Percentiles rank a stretch among this genome's conserved stretches.
Conservation (phyloP, 2,329 filamentous ascomycete genomes). For the Lasiodiplodia sp. region DNA sequence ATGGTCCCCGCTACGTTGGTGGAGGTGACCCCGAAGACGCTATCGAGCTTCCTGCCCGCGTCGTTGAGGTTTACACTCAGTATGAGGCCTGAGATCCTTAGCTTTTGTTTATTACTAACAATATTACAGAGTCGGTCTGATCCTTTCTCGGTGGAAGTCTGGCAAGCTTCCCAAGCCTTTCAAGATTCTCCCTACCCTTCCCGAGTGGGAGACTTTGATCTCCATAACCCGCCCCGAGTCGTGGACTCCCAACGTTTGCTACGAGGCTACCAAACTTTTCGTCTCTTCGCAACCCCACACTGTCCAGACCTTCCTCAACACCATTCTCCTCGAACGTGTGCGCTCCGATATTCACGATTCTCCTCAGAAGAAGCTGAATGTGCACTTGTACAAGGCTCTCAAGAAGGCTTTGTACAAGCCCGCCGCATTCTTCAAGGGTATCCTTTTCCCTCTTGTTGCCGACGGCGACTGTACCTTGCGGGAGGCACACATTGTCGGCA, state of each 20-base stretch:
- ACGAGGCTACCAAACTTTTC: slow-evolving; percentile 91
- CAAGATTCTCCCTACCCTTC: slow-evolving; percentile 92
- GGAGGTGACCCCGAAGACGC: slow-evolving; percentile 75
- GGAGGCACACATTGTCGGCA: slow-evolving; percentile 90
- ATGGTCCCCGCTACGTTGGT: slow-evolving; percentile 50
- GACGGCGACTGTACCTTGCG: slow-evolving; percentile 89
- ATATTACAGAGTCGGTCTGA: slow-evolving; percentile 73
- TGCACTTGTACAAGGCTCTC: slow-evolving; percentile 91
- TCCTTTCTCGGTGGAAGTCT: slow-evolving; percentile 91
- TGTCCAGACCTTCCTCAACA: slow-evolving; percentile 85
- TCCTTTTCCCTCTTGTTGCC: slow-evolving; percentile 87
- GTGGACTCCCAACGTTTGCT: slow-evolving; percentile 82
- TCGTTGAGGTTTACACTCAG: slow-evolving; percentile 93
- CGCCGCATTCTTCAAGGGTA: slow-evolving; percentile 94
- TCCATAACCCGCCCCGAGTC: slow-evolving; percentile 80
- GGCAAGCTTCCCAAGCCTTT: slow-evolving; percentile 98
- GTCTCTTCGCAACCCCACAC: slow-evolving; percentile 81
- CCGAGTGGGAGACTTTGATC: slow-evolving; percentile 89
- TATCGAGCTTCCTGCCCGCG: slow-evolving; percentile 86
- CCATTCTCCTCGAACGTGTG: slow-evolving; percentile 87
- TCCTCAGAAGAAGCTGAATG: slow-evolving; percentile 79
- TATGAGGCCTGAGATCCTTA: slow-evolving; percentile 43
- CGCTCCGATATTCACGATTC: slow-evolving; percentile 92
- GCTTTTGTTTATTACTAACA: slow-evolving; percentile 23
- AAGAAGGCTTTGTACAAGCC: slow-evolving; percentile 96